Conservation (phyloP, 2,329 filamentous ascomycete species). For the Lecanosticta acicola region DNA sequence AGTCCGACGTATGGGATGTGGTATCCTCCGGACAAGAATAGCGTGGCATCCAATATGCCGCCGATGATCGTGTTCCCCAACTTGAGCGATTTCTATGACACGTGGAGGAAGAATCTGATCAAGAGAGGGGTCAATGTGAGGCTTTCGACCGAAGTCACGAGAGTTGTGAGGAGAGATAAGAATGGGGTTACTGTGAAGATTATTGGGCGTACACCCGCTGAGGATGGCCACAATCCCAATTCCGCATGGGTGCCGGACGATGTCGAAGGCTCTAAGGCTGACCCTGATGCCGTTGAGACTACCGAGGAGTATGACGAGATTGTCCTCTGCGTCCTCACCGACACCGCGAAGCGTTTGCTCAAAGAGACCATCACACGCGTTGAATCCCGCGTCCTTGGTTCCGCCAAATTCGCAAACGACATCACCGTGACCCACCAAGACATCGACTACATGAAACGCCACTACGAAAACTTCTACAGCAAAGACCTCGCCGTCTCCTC, state of each 20-base stretch:
- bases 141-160: slow-evolving; percentile 52
- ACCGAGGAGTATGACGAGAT: slow-evolving; percentile 58
- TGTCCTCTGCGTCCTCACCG: slow-evolving; percentile 57
- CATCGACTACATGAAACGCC: slow-evolving; percentile 57
- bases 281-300: slow-evolving; percentile 37
- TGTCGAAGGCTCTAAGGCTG: slow-evolving; percentile 34
- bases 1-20: slow-evolving; percentile 56
- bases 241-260: slow-evolving; percentile 39
- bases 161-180: slow-evolving; percentile 48
- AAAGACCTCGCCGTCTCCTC: slow-evolving; percentile 40
- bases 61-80: slow-evolving; percentile 60
- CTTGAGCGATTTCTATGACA: slow-evolving; percentile 55
- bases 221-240: slow-evolving; percentile 42
- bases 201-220: slow-evolving; percentile 39
- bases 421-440: slow-evolving; percentile 66
- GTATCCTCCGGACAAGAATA: slow-evolving; percentile 48
- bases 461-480: slow-evolving; percentile 61
- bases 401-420: slow-evolving; percentile 64
- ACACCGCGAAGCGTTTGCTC: slow-evolving; percentile 55
- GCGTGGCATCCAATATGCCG: slow-evolving; percentile 47
- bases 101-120: slow-evolving; percentile 52
- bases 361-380: slow-evolving; percentile 53
- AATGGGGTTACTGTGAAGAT: slow-evolving; percentile 48
- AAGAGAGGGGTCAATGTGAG: slow-evolving; percentile 53
- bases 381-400: slow-evolving; percentile 64